Base-by-base conservation (phyloP, 1,139 yeast species). In the Yamadazyma oceani region DNA sequence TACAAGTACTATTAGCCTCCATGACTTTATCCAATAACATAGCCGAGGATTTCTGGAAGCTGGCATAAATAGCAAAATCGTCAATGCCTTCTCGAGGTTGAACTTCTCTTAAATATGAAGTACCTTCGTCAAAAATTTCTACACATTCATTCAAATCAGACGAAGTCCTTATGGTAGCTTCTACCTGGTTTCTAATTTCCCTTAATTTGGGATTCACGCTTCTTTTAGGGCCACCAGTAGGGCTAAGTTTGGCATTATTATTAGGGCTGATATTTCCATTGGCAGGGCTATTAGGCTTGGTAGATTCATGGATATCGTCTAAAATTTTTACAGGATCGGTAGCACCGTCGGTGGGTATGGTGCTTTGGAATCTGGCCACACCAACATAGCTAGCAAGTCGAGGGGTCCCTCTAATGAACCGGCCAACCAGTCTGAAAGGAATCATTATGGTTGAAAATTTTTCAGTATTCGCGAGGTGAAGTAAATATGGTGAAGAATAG, bases 51-150 rank as follows among this genome's bases (percentile, higher is more conserved):
- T 61, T 62, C 39, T 56, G 61, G 52, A 68, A 68, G 7, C 44
- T 40, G 9, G 46, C 47, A 39, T 48, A 58, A 31, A 68, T 45
- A n/a, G 49, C 44, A 9, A 44, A 50, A 12, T 57, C 59, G 6
- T 51, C 42, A 38, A 71, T 65, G 13, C 44, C 46, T 48, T 70
- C 76, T 1, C 57, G 51, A 4, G 38, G 46, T 47, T 69, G 69
- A 39, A 69, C 56, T 33, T 68, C 69, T 36, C 71, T 54, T 41
- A 71, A 54, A 47, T 67, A 71, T 23, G 62, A 46, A 28, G 69
- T 51, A 2, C 75, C 76, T 48, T 71, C 76, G 34, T 68, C 73
- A 34, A 69, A 59, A 38, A 71, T 68, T 28, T 62, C 70, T 19
- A 61, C 46, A 15, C 66, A 51, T 41, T 69, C 75, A 4, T 47